phyloP scores from a whole-genome alignment of 768 basidiomycete species.

The Daedaleopsis sinensis region DNA sequence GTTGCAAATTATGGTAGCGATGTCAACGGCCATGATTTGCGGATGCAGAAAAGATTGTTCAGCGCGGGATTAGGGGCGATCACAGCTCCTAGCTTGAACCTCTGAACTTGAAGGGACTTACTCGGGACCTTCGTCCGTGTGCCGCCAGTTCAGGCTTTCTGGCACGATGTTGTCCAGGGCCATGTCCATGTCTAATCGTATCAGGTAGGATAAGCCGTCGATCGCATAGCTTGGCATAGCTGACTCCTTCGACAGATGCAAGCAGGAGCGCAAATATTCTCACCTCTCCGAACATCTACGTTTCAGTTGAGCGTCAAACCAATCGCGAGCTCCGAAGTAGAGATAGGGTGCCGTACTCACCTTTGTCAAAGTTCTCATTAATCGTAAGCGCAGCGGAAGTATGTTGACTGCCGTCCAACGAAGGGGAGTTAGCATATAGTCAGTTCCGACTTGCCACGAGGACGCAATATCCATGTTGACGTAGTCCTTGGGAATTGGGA shows the following conservation, averaged over 20 bases:
- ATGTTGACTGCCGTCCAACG: slow-evolving; percentile 52
- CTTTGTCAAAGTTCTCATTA: slow-evolving; percentile 89
- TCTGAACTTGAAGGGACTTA: slow-evolving; percentile 48
- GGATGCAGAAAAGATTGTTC: neutral
- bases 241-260: neutral
- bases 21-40: neutral
- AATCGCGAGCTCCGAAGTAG: neutral
- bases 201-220: neutral
- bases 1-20: slow-evolving; percentile 6
- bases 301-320: slow-evolving; percentile 2
- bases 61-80: too few species aligned
- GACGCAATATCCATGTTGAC: neutral
- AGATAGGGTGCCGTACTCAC: slow-evolving; percentile 37
- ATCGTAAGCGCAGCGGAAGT: slow-evolving; percentile 79
- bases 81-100: too few species aligned
- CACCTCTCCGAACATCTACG: slow-evolving; percentile 49
- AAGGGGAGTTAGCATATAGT: neutral
- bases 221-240: neutral
- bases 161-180: slow-evolving; percentile 89
- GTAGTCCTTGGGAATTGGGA: slow-evolving; percentile 19
- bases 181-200: slow-evolving; percentile 85
- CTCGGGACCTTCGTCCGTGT: slow-evolving; percentile 94
- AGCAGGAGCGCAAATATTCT: neutral
- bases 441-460: slow-evolving; percentile 29
- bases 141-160: slow-evolving; percentile 77